These are phyloP conservation scores for Chytriomyces hyalinus DNA, from an alignment of 192 early-diverging fungal genomes.

Conservation along the genomic window DNA sequence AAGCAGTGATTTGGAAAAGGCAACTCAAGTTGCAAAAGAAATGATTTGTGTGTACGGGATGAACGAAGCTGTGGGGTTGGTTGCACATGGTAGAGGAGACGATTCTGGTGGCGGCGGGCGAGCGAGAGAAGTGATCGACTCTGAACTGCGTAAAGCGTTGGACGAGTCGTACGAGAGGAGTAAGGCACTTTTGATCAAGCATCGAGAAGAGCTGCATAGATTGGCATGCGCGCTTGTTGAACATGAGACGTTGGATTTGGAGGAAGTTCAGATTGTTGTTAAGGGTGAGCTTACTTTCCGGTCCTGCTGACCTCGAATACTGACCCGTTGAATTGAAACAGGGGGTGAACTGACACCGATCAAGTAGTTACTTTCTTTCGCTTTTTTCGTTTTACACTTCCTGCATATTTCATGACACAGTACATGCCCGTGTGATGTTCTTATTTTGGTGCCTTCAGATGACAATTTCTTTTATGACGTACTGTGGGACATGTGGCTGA, in stretches of 20 bases:
- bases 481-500: too few relatives aligned
- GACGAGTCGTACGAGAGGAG: constrained; percentile 74
- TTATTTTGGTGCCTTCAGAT: too few relatives aligned
- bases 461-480: too few relatives aligned
- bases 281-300: constrained; percentile 50
- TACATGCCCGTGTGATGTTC: too few relatives aligned
- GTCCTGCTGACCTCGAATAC: background rate
- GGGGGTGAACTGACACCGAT: background rate
- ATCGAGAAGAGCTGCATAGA: constrained; percentile 87
- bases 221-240: constrained; percentile 92
- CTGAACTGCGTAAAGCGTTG: constrained; percentile 69
- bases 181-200: constrained; percentile 69
- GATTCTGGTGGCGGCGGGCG: constrained; percentile 69
- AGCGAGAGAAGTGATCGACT: constrained; percentile 84
- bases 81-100: constrained; percentile 79
- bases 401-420: too few relatives aligned
- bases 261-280: constrained; percentile 83
- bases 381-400: too few relatives aligned
- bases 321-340: background rate
- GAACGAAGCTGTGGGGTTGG: constrained; percentile 90
- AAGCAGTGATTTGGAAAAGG: constrained; percentile 87
- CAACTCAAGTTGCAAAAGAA: constrained; percentile 83
- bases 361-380: background rate
- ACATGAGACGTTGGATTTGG: constrained; percentile 88
- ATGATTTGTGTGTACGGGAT: constrained; percentile 96